Percentiles rank a stretch among this genome's conserved stretches.
These are phyloP conservation scores for Brasenia schreberi DNA, from an alignment of 164 flowering plant genomes.

Conservation along the genomic window DNA sequence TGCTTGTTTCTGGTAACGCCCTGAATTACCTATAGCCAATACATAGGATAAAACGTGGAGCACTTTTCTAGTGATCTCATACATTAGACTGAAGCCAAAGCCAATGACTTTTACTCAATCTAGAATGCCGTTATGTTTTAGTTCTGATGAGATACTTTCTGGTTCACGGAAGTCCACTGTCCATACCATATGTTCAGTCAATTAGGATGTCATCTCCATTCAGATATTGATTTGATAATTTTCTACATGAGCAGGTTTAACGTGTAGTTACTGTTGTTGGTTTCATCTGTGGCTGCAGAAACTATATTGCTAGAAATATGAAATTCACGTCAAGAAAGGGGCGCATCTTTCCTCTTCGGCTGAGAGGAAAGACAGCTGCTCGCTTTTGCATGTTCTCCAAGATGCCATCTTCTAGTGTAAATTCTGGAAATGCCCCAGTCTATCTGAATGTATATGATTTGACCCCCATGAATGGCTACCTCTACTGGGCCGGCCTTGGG, in stretches of 20 bases:
- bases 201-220: background rate
- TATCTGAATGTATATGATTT: slow-evolving; percentile 94
- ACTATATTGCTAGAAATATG: slow-evolving; percentile 23
- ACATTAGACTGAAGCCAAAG: background rate
- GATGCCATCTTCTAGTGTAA: slow-evolving; percentile 39
- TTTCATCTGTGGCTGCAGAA: background rate
- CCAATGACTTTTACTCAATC: background rate
- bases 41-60: background rate
- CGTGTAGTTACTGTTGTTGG: background rate
- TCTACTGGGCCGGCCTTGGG: slow-evolving; percentile 94
- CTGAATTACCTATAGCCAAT: background rate
- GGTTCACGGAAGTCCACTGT: background rate
- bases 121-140: background rate
- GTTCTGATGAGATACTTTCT: background rate
- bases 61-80: background rate
- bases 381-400: slow-evolving; percentile 70
- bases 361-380: slow-evolving; percentile 49
- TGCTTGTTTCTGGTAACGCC: background rate
- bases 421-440: slow-evolving; percentile 63
- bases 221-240: background rate
- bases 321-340: slow-evolving; percentile 53
- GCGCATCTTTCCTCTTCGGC: slow-evolving; percentile 40
- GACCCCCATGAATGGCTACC: slow-evolving; percentile 88
- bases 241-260: background rate
- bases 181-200: too few relatives aligned